Percentiles rank a stretch among this genome's conserved stretches.
Evolutionary conservation across 1,284 basidiomycete species (phyloP).

Genomic region (Marasmius tenuissimus): DNA sequence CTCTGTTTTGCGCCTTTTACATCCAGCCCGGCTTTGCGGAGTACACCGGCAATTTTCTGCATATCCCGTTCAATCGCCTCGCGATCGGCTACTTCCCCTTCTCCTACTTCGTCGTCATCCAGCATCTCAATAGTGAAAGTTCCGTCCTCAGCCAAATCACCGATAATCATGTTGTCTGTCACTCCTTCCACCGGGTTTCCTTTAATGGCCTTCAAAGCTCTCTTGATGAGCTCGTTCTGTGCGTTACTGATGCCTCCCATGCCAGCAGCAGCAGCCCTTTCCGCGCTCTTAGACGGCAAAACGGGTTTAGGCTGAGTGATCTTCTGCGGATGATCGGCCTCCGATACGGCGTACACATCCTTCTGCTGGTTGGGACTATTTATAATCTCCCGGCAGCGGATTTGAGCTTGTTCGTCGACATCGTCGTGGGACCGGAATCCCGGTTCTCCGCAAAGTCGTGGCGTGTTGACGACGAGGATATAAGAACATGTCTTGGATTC

Average conservation of each 20-base stretch:
- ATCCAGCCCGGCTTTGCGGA: conserved; percentile 11
- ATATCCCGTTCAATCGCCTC: conserved; percentile 12
- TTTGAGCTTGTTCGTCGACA: conserved; percentile 60
- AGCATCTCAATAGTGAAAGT: conserved; percentile 13
- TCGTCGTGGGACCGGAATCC: conserved; percentile 82
- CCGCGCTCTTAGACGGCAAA: conserved; percentile 31
- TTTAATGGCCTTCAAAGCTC: conserved; percentile 44
- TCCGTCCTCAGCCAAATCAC: conserved; percentile 11
- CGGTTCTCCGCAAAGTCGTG: conserved; percentile 87
- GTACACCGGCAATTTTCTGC: conserved; percentile 4
- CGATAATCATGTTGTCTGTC: conserved; percentile 6
- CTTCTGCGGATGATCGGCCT: conserved; percentile 56
- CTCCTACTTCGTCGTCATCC: conserved; percentile 19
- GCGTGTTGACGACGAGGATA: conserved; percentile 89
- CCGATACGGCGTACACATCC: conserved; percentile 28
- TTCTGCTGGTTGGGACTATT: conserved; percentile 32
- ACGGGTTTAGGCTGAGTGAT: conserved; percentile 48
- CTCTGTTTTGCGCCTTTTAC: conserved; percentile 11
- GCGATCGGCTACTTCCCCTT: conserved; percentile 22
- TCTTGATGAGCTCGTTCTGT: conserved; percentile 33
- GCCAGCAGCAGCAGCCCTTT: not conserved
- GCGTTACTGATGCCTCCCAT: conserved; percentile 26
- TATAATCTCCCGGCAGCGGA: conserved; percentile 76
- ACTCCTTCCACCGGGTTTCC: conserved; percentile 12
- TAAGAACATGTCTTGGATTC: conserved; percentile 91